A percentile compares a stretch with the other conserved stretches of the same genome.
phyloP scores from a whole-genome alignment of 1,284 basidiomycete genomes.

The Boletus mariae region DNA sequence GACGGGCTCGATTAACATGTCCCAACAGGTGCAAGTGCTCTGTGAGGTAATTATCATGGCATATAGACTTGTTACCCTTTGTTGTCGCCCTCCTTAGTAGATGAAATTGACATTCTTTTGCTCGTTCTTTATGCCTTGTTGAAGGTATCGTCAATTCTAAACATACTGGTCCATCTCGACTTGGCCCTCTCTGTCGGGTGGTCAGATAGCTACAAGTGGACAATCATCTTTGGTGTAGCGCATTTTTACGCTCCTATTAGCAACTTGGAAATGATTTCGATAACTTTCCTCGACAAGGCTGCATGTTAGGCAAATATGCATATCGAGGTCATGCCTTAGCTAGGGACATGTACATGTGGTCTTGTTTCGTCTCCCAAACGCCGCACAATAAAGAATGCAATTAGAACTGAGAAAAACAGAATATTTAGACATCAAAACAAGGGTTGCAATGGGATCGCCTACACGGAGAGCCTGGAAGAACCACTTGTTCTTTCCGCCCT shows the following conservation, averaged over 20 bases:
- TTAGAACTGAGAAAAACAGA: constrained; percentile 24
- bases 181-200: too few species aligned
- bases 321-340: constrained; percentile 24
- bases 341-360: constrained; percentile 32
- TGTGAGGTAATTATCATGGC: constrained; percentile 29
- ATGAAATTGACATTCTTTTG: constrained; percentile 23
- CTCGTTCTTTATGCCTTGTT: background rate
- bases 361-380: constrained; percentile 24
- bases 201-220: too few species aligned
- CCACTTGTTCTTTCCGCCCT: constrained; percentile 91
- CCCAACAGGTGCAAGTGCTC: constrained; percentile 40
- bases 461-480: constrained; percentile 84
- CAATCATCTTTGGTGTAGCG: background rate
- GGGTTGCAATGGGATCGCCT: constrained; percentile 30
- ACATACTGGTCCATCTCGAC: too few species aligned
- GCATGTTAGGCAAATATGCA: constrained; percentile 10
- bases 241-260: background rate
- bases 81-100: constrained; percentile 19
- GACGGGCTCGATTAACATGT: background rate
- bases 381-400: constrained; percentile 11
- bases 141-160: too few species aligned
- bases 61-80: constrained; percentile 14
- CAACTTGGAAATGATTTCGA: background rate
- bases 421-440: constrained; percentile 6
- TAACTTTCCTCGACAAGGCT: background rate